Base-by-base conservation (phyloP, 2,329 filamentous ascomycete species). In the Hysterium pulicare region DNA sequence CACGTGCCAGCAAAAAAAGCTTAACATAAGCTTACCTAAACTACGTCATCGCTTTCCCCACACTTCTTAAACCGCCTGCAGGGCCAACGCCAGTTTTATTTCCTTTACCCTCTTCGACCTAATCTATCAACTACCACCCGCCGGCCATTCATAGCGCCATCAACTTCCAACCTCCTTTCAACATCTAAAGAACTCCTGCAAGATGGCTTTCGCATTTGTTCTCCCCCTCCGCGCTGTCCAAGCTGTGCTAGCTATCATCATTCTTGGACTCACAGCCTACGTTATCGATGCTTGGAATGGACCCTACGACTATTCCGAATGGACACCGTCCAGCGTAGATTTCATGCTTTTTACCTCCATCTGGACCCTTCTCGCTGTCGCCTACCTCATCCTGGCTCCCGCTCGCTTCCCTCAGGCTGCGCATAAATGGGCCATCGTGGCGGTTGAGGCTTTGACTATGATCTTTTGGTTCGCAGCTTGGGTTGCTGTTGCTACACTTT, bases 391-490 rank as follows among this genome's bases (percentile, higher is more conserved):
- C 53, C 50, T 93, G 26, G 74, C 82, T 2, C 87, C 87, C 1
- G 71, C 79, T 26, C 83, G 82, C 68, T 74, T 82, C 58, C 63
- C 59, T 26, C 47, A 41, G 3, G 58, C 82, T 10, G 85, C 86
- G 53, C 83, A 91, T 69, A 79, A 77, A 44, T 79, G 81, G 38
- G 80, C 76, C 33, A 81, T 89, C 17, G 71, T 87, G n/a, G 83
- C 59, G 1, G 75, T 87, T 22, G 86, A 94, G 59, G 74, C 74
- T 43, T 50, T 91, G 17, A 93, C 89, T 30, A 83, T 85, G 70
- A 75, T 95, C 46, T 95, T 95, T 73, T 95, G 90, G 90, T 94
- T 96, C 62, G 84, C 87, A 0, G 88, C 87, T 8, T 86, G 88
- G 57, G 83, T 94, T 51, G 87, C 88, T 1, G 70, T 90, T 4